Evolutionary conservation across 441 rosid genomes (phyloP).

Genomic region (Populus hybrid): DNA sequence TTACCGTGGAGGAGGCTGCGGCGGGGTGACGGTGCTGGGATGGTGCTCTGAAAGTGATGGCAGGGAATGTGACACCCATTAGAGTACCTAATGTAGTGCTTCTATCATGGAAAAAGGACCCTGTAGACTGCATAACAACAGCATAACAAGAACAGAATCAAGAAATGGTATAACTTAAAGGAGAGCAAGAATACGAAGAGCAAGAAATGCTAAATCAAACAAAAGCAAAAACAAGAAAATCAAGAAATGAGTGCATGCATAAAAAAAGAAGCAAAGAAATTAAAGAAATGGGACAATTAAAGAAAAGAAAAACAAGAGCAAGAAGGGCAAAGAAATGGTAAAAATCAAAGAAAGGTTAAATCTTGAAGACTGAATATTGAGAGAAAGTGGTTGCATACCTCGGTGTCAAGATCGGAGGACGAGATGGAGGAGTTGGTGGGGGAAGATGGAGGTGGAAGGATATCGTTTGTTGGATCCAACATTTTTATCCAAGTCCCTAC

Average conservation of each 20-base stretch:
- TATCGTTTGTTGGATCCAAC: constrained; percentile 49
- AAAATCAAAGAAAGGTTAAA: neutral
- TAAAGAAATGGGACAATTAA: neutral
- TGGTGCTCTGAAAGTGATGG: constrained; percentile 48
- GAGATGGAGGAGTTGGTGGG: constrained; percentile 74
- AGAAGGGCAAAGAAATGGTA: neutral
- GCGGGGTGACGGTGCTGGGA: constrained; percentile 41
- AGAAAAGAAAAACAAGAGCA: neutral
- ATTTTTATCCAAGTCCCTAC: constrained; percentile 14
- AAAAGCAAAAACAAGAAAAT: neutral
- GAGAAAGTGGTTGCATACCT: constrained; percentile 38
- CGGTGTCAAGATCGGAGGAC: constrained; percentile 92
- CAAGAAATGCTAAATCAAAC: too few species aligned
- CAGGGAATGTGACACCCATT: constrained; percentile 77
- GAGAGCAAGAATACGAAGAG: neutral
- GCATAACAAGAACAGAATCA: neutral
- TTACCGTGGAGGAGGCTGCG: constrained; percentile 13
- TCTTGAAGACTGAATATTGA: neutral
- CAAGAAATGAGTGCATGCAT: neutral
- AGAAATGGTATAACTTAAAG: neutral
- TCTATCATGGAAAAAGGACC: constrained; percentile 89
- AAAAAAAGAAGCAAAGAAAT: too few species aligned
- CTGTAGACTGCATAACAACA: constrained; percentile 55
- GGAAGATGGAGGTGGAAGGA: constrained; percentile 46
- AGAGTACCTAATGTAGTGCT: constrained; percentile 87